Evolutionary conservation across 805 yeast genomes (phyloP).

Genomic region (Cyberlindnera subsufficiens): DNA sequence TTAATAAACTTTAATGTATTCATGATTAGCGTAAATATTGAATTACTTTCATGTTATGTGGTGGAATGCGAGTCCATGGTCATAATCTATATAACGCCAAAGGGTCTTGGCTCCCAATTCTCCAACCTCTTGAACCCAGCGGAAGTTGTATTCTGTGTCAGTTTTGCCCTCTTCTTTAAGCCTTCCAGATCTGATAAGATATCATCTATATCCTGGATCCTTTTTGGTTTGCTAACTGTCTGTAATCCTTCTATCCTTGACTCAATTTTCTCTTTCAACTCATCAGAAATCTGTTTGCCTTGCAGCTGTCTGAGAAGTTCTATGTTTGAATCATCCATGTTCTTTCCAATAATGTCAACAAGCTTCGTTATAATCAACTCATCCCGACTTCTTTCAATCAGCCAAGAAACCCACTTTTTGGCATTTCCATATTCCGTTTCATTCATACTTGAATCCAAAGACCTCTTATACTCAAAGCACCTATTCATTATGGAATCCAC

Average conservation of each 20-base stretch:
- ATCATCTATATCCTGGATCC: slow-evolving; percentile 14
- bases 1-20: not conserved
- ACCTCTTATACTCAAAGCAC: slow-evolving; percentile 12
- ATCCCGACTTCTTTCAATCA: slow-evolving; percentile 5
- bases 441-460: slow-evolving; percentile 1
- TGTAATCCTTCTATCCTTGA: not conserved
- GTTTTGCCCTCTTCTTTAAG: slow-evolving; percentile 20
- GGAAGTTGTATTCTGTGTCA: not conserved
- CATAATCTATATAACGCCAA: slow-evolving; percentile 35
- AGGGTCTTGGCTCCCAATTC: slow-evolving; percentile 50
- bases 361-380: not conserved
- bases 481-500: slow-evolving; percentile 10
- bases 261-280: not conserved
- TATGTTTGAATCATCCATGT: slow-evolving; percentile 3
- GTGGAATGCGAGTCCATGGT: not conserved
- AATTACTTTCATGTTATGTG: not conserved
- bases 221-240: not conserved
- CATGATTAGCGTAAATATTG: not conserved
- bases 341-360: slow-evolving; percentile 16
- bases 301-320: slow-evolving; percentile 7
- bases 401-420: slow-evolving; percentile 14
- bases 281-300: not conserved
- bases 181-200: slow-evolving; percentile 25
- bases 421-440: slow-evolving; percentile 6
- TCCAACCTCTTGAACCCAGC: slow-evolving; percentile 15